These are phyloP conservation scores for Phylloporus scabripes DNA, from an alignment of 768 basidiomycete genomes.

Conservation along the genomic window DNA sequence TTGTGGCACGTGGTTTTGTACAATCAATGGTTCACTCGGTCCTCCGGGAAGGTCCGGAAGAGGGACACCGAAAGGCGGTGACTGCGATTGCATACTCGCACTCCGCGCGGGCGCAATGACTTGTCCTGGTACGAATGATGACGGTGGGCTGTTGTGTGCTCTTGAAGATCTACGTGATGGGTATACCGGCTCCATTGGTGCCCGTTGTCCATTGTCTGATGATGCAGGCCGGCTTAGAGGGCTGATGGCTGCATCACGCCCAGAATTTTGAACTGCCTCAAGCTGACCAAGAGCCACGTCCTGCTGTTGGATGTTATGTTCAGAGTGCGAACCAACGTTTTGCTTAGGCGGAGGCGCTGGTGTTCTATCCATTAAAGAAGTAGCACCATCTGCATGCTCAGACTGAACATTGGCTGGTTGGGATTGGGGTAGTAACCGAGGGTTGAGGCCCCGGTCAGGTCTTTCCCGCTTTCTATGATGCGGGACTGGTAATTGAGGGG, in stretches of 20 bases:
- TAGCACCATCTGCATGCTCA: background rate
- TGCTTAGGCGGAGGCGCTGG: constrained; percentile 1
- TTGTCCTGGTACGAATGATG: constrained; percentile 35
- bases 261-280: constrained; percentile 5
- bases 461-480: constrained; percentile 9
- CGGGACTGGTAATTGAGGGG: constrained; percentile 20
- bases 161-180: constrained; percentile 25
- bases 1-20: constrained; percentile 8
- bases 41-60: constrained; percentile 18
- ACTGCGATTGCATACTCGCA: constrained; percentile 28
- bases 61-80: constrained; percentile 19
- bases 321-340: constrained; percentile 4
- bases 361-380: background rate
- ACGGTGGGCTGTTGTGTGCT: constrained; percentile 20
- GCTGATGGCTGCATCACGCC: constrained; percentile 1
- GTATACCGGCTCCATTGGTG: constrained; percentile 13
- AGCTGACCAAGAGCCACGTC: background rate
- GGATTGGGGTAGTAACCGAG: constrained; percentile 6
- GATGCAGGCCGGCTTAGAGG: constrained; percentile 4
- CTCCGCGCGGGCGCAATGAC: constrained; percentile 36
- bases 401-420: constrained; percentile 1
- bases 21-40: constrained; percentile 13
- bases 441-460: constrained; percentile 21
- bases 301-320: constrained; percentile 3
- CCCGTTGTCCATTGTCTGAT: constrained; percentile 10